A percentile compares a stretch with the other conserved stretches of the same genome.
phyloP scores from a whole-genome alignment of 306 rosid species.

The Acacia melanoxylon region DNA sequence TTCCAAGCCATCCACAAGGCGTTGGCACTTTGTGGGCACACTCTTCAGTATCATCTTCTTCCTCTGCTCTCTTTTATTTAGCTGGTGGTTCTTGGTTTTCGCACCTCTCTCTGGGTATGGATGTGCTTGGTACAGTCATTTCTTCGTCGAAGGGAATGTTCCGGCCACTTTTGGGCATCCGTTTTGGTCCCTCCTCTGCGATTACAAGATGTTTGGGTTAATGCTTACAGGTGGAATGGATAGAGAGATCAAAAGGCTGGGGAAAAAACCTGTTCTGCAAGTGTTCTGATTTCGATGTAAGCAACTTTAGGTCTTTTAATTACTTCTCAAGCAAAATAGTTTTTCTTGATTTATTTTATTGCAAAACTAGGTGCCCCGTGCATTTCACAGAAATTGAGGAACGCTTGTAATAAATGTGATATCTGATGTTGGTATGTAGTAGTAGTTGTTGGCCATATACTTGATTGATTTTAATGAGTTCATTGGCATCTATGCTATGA shows the following conservation, averaged over 20 bases:
- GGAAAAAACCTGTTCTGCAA: slow-evolving; percentile 90
- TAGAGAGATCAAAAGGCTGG: slow-evolving; percentile 97
- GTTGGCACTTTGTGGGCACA: slow-evolving; percentile 91
- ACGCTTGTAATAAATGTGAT: background rate
- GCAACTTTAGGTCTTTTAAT: background rate
- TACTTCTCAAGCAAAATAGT: background rate
- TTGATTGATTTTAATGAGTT: slow-evolving; percentile 5
- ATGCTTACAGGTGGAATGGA: slow-evolving; percentile 96
- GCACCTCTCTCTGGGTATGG: slow-evolving; percentile 88
- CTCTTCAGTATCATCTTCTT: slow-evolving; percentile 60
- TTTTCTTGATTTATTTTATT: background rate
- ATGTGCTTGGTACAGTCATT: slow-evolving; percentile 95
- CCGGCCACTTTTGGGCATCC: slow-evolving; percentile 94
- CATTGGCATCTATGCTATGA: background rate
- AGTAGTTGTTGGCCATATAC: slow-evolving; percentile 5
- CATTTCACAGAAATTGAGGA: background rate
- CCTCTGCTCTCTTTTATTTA: slow-evolving; percentile 55
- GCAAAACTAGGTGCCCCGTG: background rate
- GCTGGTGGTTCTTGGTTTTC: slow-evolving; percentile 81
- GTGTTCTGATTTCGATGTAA: slow-evolving; percentile 39
- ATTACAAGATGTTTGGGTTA: slow-evolving; percentile 87
- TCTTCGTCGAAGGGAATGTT: slow-evolving; percentile 83
- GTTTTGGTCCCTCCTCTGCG: slow-evolving; percentile 85
- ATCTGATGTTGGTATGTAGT: background rate
- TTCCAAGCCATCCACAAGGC: slow-evolving; percentile 83